Conservation (phyloP, 768 basidiomycete species). For the Russula griseocarnosa region DNA sequence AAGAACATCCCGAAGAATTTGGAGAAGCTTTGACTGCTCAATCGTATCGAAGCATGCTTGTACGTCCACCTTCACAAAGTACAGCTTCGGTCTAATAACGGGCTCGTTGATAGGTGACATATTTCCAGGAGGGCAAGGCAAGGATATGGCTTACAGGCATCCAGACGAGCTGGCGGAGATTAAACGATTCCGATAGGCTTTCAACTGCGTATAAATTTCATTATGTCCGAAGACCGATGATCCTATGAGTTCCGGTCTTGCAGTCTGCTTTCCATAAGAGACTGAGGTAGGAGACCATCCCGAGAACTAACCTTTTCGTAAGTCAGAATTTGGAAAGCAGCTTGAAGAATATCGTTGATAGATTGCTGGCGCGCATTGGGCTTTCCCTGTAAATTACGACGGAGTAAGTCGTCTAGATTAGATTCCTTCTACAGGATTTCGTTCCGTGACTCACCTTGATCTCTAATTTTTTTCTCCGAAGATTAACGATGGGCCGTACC, state of each 20-base stretch:
- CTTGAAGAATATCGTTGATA: slow-evolving; percentile 83
- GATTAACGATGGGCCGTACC: slow-evolving; percentile 90
- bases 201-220: slow-evolving; percentile 75
- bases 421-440: slow-evolving; percentile 32
- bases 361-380: slow-evolving; percentile 44
- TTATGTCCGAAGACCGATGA: slow-evolving; percentile 80
- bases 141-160: slow-evolving; percentile 44
- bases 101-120: background rate
- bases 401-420: slow-evolving; percentile 18
- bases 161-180: slow-evolving; percentile 39
- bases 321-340: slow-evolving; percentile 80
- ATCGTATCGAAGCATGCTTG: slow-evolving; percentile 97
- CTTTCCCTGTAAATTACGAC: slow-evolving; percentile 11
- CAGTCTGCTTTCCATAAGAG: slow-evolving; percentile 45
- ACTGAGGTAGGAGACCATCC: background rate
- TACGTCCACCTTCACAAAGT: slow-evolving; percentile 96
- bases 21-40: slow-evolving; percentile 77
- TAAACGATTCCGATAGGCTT: slow-evolving; percentile 59
- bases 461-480: slow-evolving; percentile 52
- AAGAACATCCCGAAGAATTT: slow-evolving; percentile 69
- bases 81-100: slow-evolving; percentile 67
- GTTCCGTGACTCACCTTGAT: slow-evolving; percentile 30
- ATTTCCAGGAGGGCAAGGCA: background rate
- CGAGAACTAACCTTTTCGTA: slow-evolving; percentile 68
- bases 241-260: slow-evolving; percentile 61